Conservation (phyloP, 2,329 filamentous ascomycete species). For the Trichoderma atrobrunneum region DNA sequence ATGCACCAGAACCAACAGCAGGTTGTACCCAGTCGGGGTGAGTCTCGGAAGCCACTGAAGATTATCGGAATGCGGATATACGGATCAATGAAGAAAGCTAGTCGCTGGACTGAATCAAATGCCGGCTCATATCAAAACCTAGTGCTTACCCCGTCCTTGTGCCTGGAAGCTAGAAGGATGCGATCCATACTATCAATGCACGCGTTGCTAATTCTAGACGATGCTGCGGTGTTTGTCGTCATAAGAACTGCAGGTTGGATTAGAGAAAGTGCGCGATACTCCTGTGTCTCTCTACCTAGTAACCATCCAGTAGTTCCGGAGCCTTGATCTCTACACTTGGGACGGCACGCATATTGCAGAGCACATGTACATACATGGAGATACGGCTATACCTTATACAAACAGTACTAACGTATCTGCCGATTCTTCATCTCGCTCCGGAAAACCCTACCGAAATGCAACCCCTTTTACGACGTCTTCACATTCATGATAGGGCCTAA, state of each 20-base stretch:
- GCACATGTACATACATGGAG: not conserved
- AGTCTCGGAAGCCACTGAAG: not conserved
- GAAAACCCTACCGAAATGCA: not conserved
- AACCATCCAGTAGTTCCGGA: not conserved
- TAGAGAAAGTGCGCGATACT: not conserved
- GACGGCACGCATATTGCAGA: not conserved
- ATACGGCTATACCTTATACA: not conserved
- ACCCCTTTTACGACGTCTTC: slow-evolving; percentile 16
- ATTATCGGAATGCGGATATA: not conserved
- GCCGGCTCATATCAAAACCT: not conserved
- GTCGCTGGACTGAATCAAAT: not conserved
- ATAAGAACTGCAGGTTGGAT: not conserved
- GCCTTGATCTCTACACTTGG: not conserved
- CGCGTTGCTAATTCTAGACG: not conserved
- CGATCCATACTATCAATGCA: not conserved
- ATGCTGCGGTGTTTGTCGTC: not conserved
- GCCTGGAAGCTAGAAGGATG: not conserved
- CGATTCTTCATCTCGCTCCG: not conserved
- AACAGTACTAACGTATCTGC: not conserved
- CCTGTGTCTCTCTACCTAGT: too few relatives aligned
- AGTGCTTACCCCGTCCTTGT: not conserved
- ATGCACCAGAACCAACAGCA: not conserved
- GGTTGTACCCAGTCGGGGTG: not conserved
- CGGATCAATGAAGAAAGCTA: not conserved
- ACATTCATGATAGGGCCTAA: not conserved